Percentiles rank a stretch among this genome's conserved stretches.
Evolutionary conservation across 1,284 basidiomycete genomes (phyloP).

Genomic region (Sporisorium reilianum): DNA sequence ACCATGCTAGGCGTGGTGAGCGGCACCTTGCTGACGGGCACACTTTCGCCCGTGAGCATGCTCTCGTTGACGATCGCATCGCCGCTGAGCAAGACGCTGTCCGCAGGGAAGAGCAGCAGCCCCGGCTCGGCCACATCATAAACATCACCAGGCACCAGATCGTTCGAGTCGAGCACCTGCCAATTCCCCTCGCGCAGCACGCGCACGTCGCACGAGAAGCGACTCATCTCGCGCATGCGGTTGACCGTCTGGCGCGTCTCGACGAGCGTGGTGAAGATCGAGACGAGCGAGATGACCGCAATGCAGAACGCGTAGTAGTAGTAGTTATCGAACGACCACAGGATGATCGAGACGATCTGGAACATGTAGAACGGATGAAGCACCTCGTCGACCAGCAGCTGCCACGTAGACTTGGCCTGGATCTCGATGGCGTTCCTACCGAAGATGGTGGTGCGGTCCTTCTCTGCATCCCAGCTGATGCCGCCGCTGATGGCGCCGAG

Average conservation of each 20-base stretch:
- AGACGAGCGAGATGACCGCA: conserved; percentile 87
- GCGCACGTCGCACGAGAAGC: conserved; percentile 84
- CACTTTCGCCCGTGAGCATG: conserved; percentile 96
- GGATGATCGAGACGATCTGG: conserved; percentile 92
- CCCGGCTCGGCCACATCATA: conserved; percentile 85
- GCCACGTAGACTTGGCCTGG: conserved; percentile 83
- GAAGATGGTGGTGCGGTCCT: conserved; percentile 75
- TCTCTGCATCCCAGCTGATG: conserved; percentile 56
- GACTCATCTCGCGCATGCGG: conserved; percentile 96
- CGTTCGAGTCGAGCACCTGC: conserved; percentile 76
- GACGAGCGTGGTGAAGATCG: conserved; percentile 86
- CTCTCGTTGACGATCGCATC: conserved; percentile 98
- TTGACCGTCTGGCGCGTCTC: conserved; percentile 89
- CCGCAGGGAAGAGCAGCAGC: conserved; percentile 85
- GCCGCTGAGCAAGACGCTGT: conserved; percentile 90
- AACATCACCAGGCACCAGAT: conserved; percentile 92
- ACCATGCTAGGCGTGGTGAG: conserved; percentile 69
- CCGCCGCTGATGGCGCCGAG: conserved; percentile 69
- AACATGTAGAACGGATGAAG: conserved; percentile 76
- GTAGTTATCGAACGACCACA: conserved; percentile 91
- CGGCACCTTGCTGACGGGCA: conserved; percentile 89
- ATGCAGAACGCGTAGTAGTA: conserved; percentile 99
- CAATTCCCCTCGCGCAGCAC: conserved; percentile 77
- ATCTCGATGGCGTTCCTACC: conserved; percentile 92
- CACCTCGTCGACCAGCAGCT: conserved; percentile 82